Evolutionary conservation across 805 yeast genomes (phyloP).

Genomic region (Cyberlindnera mrakii): DNA sequence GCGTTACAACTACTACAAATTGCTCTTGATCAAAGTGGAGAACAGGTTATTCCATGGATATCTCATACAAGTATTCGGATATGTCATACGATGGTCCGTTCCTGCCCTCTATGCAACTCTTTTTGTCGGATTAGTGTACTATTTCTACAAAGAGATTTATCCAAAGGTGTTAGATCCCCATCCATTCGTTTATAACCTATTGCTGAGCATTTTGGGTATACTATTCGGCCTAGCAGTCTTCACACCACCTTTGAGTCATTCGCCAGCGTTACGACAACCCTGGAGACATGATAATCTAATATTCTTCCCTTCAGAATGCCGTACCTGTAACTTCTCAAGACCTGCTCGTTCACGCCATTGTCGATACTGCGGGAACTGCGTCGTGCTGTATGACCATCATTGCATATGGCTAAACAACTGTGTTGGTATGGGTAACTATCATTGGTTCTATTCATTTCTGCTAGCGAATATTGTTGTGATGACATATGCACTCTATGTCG

Average conservation of each 20-base stretch:
- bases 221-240: constrained; percentile 11
- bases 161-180: constrained; percentile 13
- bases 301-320: constrained; percentile 30
- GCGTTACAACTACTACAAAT: background rate
- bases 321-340: constrained; percentile 56
- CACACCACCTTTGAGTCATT: constrained; percentile 8
- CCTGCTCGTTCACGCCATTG: constrained; percentile 78
- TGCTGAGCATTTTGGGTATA: constrained; percentile 4
- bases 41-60: constrained; percentile 12
- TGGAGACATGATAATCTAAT: constrained; percentile 16
- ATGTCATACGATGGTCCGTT: constrained; percentile 13
- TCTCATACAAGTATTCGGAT: background rate
- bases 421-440: constrained; percentile 59
- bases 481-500: constrained; percentile 35
- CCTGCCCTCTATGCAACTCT: constrained; percentile 16
- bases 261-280: background rate
- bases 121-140: constrained; percentile 6
- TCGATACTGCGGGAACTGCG: constrained; percentile 56
- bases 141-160: constrained; percentile 12
- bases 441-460: constrained; percentile 54
- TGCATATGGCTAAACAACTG: constrained; percentile 72
- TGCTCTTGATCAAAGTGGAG: constrained; percentile 2
- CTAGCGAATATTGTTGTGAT: constrained; percentile 40
- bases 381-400: constrained; percentile 66
- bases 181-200: constrained; percentile 9